Base-by-base conservation (phyloP, 768 basidiomycete genomes). In the Xerocomus brunneocitrinus region DNA sequence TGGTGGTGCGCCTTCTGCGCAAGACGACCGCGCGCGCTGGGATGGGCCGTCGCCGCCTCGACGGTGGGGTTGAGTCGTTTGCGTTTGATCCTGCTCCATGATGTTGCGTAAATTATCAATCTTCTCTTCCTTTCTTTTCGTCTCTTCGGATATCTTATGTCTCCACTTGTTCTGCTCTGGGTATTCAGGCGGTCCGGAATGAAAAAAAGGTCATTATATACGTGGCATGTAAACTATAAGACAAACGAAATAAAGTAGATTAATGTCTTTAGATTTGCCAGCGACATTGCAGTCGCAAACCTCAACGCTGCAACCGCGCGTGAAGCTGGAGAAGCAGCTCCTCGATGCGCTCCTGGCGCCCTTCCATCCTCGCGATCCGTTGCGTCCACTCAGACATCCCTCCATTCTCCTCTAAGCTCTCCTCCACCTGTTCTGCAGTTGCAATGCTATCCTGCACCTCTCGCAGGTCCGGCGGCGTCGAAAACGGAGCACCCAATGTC, bases 321-420 rank as follows among this genome's bases (percentile, higher is more conserved):
- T 58, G 57, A 40, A 76, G 61, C 43, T 71, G 67, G 24, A 72
- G 43, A 39, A 82, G 68, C 47, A 82, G 49, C 1, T 73, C 71
- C 60, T 81, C 79, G 35, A 81, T 80, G 50, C 79, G 68, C 54
- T 72, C 62, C 62, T 82, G 80, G 48, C 69, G 60, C 53, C 65
- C 65, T 53, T 81, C 79, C 27, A 81, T 73, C 31, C 57, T 52
- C 10, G 70, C 69, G 51, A 81, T 60, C 46, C 74, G 65, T 54
- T 64, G 66, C 47, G 64, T 63, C 62, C 71, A 66, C 32, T 59
- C 65, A 5, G 58, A 5, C 57, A 61, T 58, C 22, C 70, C 62
- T 31, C 56, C 67, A 22, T 60, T 67, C 30, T 62, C 63, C 22
- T 64, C 66, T 41, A 62, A 54, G 8, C 12, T 54, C 28, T 68